Percentiles rank a stretch among this genome's conserved stretches.
phyloP scores from a whole-genome alignment of 495 filamentous ascomycete species.

The Diplogelasinospora grovesii region DNA sequence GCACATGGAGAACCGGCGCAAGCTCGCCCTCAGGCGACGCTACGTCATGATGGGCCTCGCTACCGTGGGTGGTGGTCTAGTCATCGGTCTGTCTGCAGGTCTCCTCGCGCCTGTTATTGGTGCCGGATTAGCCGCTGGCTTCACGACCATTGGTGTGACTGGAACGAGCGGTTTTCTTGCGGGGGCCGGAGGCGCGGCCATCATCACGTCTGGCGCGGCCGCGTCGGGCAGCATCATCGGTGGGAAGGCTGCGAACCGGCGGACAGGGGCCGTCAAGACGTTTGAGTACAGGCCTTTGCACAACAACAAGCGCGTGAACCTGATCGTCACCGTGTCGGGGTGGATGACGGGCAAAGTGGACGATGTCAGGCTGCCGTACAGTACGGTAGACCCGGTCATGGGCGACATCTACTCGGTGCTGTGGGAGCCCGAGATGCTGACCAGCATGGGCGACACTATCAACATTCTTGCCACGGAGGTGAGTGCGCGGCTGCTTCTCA shows the following conservation, averaged over 20 bases:
- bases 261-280: constrained; percentile 85
- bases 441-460: constrained; percentile 94
- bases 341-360: constrained; percentile 99
- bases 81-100: constrained; percentile 93
- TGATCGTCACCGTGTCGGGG: constrained; percentile 91
- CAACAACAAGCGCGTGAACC: constrained; percentile 94
- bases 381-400: constrained; percentile 95
- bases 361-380: constrained; percentile 90
- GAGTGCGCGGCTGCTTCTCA: constrained; percentile 19
- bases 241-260: constrained; percentile 71
- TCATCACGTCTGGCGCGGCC: constrained; percentile 89
- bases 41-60: constrained; percentile 96
- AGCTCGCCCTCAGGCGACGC: constrained; percentile 68
- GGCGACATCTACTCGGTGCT: constrained; percentile 95
- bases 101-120: constrained; percentile 91
- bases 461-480: constrained; percentile 98
- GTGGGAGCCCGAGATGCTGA: constrained; percentile 98
- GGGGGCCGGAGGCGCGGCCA: constrained; percentile 82
- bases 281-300: constrained; percentile 96
- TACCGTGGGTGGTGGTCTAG: constrained; percentile 89
- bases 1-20: constrained; percentile 82
- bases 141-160: constrained; percentile 88
- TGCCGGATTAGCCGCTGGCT: constrained; percentile 86
- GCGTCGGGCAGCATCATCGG: constrained; percentile 81
- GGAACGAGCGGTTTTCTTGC: constrained; percentile 87